Conservation (phyloP, 2,329 filamentous ascomycete genomes). For the Immersiporthe knoxdaviesiana region DNA sequence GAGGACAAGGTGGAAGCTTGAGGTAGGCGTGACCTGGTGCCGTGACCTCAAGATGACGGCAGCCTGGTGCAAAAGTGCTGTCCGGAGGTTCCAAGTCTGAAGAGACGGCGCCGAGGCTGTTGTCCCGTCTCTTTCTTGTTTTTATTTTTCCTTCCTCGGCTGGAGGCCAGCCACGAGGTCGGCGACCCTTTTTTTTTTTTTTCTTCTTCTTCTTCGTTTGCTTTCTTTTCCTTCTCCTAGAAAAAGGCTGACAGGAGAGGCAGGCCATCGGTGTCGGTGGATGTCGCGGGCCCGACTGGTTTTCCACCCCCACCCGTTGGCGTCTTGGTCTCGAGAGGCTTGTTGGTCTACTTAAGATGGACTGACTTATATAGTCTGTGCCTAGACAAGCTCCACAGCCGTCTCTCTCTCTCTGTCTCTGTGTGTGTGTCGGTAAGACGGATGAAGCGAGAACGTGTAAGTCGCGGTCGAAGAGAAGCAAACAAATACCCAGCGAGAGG, state of each 20-base stretch:
- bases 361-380: background rate
- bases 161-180: background rate
- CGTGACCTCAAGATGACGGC: background rate
- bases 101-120: background rate
- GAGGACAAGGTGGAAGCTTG: background rate
- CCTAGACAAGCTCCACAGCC: background rate
- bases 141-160: background rate
- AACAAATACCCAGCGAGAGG: background rate
- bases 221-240: background rate
- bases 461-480: background rate
- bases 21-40: background rate
- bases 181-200: background rate
- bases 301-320: background rate
- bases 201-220: background rate
- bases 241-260: background rate
- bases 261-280: background rate
- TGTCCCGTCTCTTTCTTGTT: background rate
- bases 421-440: background rate
- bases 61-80: background rate
- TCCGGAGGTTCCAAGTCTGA: constrained; percentile 1
- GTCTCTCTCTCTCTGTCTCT: background rate
- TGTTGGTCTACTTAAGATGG: too few species aligned
- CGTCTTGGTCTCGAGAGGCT: background rate
- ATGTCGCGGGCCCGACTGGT: background rate
- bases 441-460: background rate